Base-by-base conservation (phyloP, 352 stramenopile genomes). In the Phytophthora melonis region DNA sequence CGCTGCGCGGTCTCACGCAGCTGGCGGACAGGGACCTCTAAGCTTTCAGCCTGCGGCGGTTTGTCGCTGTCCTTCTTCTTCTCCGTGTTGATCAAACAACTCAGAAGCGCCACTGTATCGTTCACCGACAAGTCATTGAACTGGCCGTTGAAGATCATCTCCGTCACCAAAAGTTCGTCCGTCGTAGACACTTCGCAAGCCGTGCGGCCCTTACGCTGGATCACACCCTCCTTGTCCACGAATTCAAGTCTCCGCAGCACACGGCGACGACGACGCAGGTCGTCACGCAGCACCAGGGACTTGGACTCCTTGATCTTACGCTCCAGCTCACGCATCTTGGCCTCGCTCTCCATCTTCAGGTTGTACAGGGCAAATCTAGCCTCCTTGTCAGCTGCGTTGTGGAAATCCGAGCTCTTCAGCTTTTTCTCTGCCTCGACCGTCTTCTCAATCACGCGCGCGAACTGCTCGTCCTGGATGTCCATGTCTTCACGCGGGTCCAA, bases 121-220 rank as follows among this genome's bases (percentile, higher is more conserved):
- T 99, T 97, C n/a, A 98, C 90, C 2, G 87, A 94, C n/a, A 99
- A 81, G 50, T 99, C 97, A 68, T 98, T 99, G 86, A 99, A 99
- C 34, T 98, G 88, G 47, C 98, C 98, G 47, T 94, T 97, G 82
- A 99, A 99, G 41, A 99, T 98, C 64, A 99, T 90, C 80, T 99
- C 98, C 4, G 98, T 99, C 41, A 99, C 90, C 21, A 99, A 88
- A 63, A 99, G 80, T 78, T 99, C 98, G 75, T 99, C 95, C 3
- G 95, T 97, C 11, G 98, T 99, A 53, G 98, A 99, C 60, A 99
- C 97, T 82, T 99, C 98, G 77, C 98, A 99, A 4, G 97, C 98
- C 23, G 98, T 98, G 52, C 98, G 91, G 36, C 98, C 98, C 86
- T 99, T 99, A n/a, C 98, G 96, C 78, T 99, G 96, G 73, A 99